phyloP scores from a whole-genome alignment of 345 rosid genomes.

The Aegle marmelos region DNA sequence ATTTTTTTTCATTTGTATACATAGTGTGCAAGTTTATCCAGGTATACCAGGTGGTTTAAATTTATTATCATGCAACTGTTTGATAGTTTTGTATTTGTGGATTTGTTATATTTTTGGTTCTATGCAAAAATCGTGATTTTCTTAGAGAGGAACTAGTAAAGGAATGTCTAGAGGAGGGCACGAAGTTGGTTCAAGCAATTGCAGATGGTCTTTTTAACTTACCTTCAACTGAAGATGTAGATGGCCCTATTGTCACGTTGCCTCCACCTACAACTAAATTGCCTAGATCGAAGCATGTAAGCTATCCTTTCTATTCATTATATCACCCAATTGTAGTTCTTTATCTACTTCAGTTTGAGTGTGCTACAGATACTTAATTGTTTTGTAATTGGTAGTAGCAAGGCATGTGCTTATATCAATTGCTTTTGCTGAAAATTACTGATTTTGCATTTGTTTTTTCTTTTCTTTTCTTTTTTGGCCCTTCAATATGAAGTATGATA shows the following conservation, averaged over 20 bases:
- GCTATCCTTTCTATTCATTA: neutral
- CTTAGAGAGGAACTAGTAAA: constrained; percentile 65
- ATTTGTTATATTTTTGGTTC: neutral
- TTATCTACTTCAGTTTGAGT: neutral
- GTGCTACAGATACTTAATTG: neutral
- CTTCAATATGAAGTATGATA: neutral
- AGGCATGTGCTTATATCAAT: neutral
- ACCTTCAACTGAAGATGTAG: constrained; percentile 71
- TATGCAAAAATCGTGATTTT: neutral
- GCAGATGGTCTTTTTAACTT: constrained; percentile 66
- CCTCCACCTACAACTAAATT: constrained; percentile 71
- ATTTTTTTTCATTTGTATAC: neutral
- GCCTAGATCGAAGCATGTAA: constrained; percentile 73
- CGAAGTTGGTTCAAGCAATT: constrained; percentile 68
- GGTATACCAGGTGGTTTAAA: neutral
- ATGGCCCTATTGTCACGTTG: constrained; percentile 78
- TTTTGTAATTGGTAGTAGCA: neutral
- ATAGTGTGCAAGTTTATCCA: neutral
- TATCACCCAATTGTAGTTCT: neutral
- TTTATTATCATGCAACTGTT: neutral
- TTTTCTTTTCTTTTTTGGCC: neutral
- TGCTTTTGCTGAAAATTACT: neutral
- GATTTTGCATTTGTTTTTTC: neutral
- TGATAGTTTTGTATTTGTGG: neutral
- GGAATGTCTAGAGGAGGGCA: constrained; percentile 57